These are phyloP conservation scores for Trichoderma harzianum DNA, from an alignment of 2,329 filamentous ascomycete genomes.

Conservation along the genomic window DNA sequence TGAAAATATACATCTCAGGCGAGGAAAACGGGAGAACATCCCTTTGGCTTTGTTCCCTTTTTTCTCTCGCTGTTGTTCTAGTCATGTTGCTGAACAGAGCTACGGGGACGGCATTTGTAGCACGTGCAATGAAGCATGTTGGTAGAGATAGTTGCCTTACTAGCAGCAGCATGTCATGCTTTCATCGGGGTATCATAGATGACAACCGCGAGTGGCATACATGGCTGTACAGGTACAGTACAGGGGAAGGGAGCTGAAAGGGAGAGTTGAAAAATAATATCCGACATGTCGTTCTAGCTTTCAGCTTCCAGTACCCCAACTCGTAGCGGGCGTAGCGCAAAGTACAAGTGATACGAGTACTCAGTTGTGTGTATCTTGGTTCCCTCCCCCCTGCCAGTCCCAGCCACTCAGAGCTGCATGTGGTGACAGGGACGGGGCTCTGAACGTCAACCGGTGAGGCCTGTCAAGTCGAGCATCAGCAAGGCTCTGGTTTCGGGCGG, in stretches of 20 bases:
- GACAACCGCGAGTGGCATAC: neutral
- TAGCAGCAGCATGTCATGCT: neutral
- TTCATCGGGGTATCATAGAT: neutral
- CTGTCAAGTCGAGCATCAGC: conserved; percentile 7
- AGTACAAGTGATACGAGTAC: neutral
- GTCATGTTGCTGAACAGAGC: neutral
- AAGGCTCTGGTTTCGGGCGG: conserved; percentile 15
- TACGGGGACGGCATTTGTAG: neutral
- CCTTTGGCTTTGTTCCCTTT: neutral
- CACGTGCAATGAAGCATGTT: neutral
- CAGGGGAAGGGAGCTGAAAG: conserved; percentile 1
- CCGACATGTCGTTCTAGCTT: conserved; percentile 1
- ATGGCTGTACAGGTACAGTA: neutral
- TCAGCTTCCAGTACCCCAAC: neutral
- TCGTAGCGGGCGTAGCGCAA: neutral
- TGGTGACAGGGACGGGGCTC: conserved; percentile 15
- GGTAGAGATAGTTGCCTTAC: neutral
- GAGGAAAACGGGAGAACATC: neutral
- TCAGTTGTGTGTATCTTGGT: neutral
- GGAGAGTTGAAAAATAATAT: neutral
- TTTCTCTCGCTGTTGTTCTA: neutral
- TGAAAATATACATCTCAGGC: neutral
- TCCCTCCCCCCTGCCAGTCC: neutral
- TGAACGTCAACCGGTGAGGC: conserved; percentile 17
- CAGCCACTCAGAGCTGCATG: neutral